phyloP scores from a whole-genome alignment of 768 basidiomycete species.

The Tulasnella sp. region DNA sequence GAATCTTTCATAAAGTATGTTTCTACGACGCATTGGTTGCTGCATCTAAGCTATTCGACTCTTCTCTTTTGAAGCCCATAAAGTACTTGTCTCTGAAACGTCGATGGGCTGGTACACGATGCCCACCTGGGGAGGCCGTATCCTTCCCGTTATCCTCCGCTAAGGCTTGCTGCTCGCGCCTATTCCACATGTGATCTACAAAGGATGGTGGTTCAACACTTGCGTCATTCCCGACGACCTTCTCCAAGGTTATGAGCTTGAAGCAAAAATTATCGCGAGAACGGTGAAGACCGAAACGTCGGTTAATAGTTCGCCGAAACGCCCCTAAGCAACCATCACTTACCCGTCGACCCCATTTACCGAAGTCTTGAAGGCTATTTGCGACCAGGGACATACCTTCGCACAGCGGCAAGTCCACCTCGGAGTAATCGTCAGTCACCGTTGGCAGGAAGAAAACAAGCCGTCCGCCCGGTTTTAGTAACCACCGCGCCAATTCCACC shows the following conservation, averaged over 20 bases:
- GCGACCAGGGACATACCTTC: slow-evolving; percentile 80
- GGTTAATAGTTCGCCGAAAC: background rate
- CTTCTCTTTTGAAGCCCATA: slow-evolving; percentile 41
- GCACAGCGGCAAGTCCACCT: slow-evolving; percentile 68
- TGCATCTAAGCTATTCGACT: background rate
- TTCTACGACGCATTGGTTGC: background rate
- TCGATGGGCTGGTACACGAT: slow-evolving; percentile 67
- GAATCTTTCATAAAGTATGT: background rate
- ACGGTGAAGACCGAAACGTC: background rate
- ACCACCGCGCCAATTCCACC: slow-evolving; percentile 63
- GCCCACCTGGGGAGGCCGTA: too few relatives aligned
- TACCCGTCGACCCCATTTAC: slow-evolving; percentile 87
- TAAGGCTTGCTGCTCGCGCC: background rate
- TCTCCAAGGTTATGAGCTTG: slow-evolving; percentile 85
- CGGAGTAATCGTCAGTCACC: slow-evolving; percentile 80
- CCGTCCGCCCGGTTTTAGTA: slow-evolving; percentile 74
- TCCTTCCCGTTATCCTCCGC: background rate
- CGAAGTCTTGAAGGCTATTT: slow-evolving; percentile 87
- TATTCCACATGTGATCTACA: slow-evolving; percentile 22
- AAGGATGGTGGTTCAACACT: slow-evolving; percentile 45
- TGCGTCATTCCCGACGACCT: slow-evolving; percentile 33
- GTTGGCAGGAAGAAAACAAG: slow-evolving; percentile 95
- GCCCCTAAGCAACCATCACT: slow-evolving; percentile 23
- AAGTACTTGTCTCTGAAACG: slow-evolving; percentile 86
- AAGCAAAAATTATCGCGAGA: background rate